Conservation (phyloP, 2,329 filamentous ascomycete genomes). For the Dothiorella sarmentorum region DNA sequence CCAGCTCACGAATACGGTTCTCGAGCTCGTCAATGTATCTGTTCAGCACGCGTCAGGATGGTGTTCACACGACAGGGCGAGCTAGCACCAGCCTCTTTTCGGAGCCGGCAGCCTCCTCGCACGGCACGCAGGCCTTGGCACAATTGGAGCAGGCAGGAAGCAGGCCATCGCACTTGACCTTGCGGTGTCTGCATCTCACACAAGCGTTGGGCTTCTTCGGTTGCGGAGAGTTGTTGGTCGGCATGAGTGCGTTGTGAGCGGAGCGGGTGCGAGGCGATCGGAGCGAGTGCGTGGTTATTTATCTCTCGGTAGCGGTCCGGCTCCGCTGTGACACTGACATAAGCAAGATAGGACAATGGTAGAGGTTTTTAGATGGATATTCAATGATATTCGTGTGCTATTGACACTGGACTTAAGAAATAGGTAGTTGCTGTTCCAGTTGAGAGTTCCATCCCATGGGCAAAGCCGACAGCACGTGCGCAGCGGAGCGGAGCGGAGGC, state of each 20-base stretch:
- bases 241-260: conserved; percentile 1
- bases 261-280: conserved; percentile 1
- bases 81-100: neutral
- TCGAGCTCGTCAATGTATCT: conserved; percentile 4
- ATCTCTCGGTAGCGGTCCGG: neutral
- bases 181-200: neutral
- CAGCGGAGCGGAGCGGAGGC: neutral
- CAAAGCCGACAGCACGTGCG: neutral
- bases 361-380: no score
- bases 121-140: neutral
- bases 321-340: neutral
- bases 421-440: no score
- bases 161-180: conserved; percentile 14
- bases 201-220: conserved; percentile 1
- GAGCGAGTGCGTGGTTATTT: neutral
- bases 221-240: neutral
- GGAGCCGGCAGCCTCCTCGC: conserved; percentile 7
- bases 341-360: no score
- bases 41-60: neutral
- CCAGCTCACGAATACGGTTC: neutral
- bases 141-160: conserved; percentile 8
- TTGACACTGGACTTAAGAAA: no score
- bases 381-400: no score
- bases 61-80: no score
- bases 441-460: no score